Conservation (phyloP, 2,329 filamentous ascomycete genomes). For the Sclerotinia glacialis region DNA sequence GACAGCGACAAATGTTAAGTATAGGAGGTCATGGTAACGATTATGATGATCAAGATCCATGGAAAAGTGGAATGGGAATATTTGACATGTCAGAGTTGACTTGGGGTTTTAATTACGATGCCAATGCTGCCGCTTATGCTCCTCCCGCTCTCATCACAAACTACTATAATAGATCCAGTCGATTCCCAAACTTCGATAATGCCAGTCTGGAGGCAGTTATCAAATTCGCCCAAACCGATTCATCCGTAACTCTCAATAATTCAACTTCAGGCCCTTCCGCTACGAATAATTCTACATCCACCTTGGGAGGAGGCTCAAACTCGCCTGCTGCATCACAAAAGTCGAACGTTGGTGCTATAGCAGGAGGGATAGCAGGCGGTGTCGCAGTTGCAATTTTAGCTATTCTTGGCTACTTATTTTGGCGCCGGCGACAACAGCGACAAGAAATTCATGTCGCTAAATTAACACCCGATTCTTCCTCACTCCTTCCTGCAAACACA, state of each 20-base stretch:
- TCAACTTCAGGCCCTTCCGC: neutral
- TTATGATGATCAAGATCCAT: neutral
- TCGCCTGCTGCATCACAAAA: neutral
- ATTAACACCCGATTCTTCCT: neutral
- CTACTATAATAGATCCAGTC: neutral
- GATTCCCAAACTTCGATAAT: neutral
- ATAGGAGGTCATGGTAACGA: neutral
- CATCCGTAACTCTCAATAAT: neutral
- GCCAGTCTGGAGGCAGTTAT: neutral
- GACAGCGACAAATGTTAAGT: neutral
- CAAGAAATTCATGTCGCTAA: neutral
- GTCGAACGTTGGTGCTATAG: neutral
- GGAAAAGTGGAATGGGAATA: neutral
- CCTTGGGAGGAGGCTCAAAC: neutral
- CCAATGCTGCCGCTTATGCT: neutral
- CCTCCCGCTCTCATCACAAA: neutral
- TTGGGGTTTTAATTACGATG: neutral
- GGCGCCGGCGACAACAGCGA: neutral
- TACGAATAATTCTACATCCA: neutral
- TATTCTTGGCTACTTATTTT: neutral
- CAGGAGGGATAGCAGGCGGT: neutral
- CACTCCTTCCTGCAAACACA: neutral
- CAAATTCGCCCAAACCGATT: neutral
- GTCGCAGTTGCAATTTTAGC: neutral
- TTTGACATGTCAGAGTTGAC: neutral